Conservation (phyloP, 805 yeast species). For the Lachancea lanzarotensis region DNA sequence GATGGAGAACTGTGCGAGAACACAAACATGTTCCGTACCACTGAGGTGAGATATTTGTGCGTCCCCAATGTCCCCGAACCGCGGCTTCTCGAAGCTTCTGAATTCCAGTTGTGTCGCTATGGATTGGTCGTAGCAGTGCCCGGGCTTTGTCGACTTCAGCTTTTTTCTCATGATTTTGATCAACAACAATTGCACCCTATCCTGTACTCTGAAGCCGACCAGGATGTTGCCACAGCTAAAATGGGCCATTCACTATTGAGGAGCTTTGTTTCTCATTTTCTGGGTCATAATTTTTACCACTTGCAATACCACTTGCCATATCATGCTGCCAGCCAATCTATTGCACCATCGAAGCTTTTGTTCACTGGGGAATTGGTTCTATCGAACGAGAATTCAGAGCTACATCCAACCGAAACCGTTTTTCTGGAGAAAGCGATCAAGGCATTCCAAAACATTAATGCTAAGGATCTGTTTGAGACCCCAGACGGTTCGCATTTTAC, state of each 20-base stretch:
- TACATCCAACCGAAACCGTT: conserved; percentile 1
- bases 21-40: conserved; percentile 44
- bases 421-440: conserved; percentile 15
- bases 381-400: background rate
- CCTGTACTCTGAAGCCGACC: conserved; percentile 1
- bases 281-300: conserved; percentile 25
- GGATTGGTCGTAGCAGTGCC: conserved; percentile 46
- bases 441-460: conserved; percentile 20
- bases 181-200: conserved; percentile 3
- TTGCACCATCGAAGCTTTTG: conserved; percentile 2
- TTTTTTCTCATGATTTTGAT: conserved; percentile 21
- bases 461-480: conserved; percentile 12
- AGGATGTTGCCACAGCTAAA: no score
- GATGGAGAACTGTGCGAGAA: conserved; percentile 57
- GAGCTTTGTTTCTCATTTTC: conserved; percentile 20
- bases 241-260: background rate
- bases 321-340: conserved; percentile 5
- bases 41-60: conserved; percentile 55
- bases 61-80: conserved; percentile 32
- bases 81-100: conserved; percentile 38
- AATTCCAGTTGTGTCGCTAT: conserved; percentile 53
- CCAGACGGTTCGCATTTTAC: conserved; percentile 16
- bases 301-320: conserved; percentile 4
- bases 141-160: conserved; percentile 39
- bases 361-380: background rate